A percentile compares a stretch with the other conserved stretches of the same genome.
These are phyloP conservation scores for Thinopyrum elongatum DNA, from an alignment of 176 grass and related monocot species.

Conservation along the genomic window DNA sequence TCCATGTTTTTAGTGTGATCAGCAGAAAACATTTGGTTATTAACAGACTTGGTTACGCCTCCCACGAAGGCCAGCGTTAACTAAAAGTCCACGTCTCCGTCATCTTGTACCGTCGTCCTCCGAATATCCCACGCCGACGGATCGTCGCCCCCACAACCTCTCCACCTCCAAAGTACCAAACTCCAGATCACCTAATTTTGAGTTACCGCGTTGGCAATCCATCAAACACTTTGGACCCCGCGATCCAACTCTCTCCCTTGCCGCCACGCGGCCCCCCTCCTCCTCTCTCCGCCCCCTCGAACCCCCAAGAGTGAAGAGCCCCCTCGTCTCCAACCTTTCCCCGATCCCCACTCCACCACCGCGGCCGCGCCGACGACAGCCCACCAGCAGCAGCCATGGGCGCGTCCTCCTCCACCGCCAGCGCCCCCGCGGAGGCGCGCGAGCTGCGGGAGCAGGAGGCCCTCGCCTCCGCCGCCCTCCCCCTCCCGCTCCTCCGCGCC, in stretches of 20 bases:
- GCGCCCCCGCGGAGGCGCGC: slow-evolving; percentile 19
- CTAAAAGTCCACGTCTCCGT: too few relatives aligned
- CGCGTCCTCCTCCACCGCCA: slow-evolving; percentile 53
- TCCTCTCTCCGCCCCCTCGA: slow-evolving; percentile 24
- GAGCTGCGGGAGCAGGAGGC: slow-evolving; percentile 53
- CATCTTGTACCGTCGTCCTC: too few relatives aligned
- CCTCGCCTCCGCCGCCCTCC: slow-evolving; percentile 56
- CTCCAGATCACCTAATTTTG: too few relatives aligned
- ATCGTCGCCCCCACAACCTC: too few relatives aligned
- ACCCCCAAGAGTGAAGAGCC: not conserved
- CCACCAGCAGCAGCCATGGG: slow-evolving; percentile 38
- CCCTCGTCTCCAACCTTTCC: not conserved
- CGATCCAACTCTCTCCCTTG: not conserved
- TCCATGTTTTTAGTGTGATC: too few relatives aligned
- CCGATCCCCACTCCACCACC: not conserved
- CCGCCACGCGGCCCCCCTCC: slow-evolving; percentile 47
- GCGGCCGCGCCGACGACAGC: not conserved
- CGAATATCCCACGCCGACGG: too few relatives aligned
- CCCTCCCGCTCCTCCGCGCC: slow-evolving; percentile 58
- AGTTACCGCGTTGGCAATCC: not conserved
- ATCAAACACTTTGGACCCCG: not conserved
- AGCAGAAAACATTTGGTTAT: too few relatives aligned
- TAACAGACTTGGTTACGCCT: too few relatives aligned
- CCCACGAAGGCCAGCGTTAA: too few relatives aligned
- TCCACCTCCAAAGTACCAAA: too few relatives aligned